Base-by-base conservation (phyloP, 495 filamentous ascomycete genomes). In the Platismatia glauca region DNA sequence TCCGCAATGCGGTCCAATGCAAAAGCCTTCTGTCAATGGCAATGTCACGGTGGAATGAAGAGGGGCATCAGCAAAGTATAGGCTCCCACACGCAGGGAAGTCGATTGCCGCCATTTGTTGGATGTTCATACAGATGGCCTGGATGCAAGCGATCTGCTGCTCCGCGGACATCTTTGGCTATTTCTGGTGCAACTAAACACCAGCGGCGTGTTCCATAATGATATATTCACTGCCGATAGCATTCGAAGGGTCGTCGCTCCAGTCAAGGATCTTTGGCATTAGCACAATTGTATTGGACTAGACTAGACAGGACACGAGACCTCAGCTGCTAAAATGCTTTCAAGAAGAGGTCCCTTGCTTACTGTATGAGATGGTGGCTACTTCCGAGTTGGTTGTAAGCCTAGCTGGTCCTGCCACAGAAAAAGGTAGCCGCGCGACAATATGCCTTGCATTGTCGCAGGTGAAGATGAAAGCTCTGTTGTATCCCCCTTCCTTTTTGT, bases 321-420 rank as follows among this genome's bases (percentile, higher is more conserved):
- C 60, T 24, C 35, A 64, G 61, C 66, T 34, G 34, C 58, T 55
- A 41, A 38, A 56, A 34, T 60, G 38, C 27, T n/a, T 52, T 46
- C 11, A 22, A 0, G 33, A 46, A 33, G 53, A 20, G 4, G 4
- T n/a, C 16, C 27, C 55, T 62, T 48, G 55, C 72, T 68, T 68
- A 79, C 76, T 53, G 58, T 79, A 79, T 63, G 60, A 68, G 53
- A 79, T 79, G 15, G 77, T 79, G 37, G 78, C 35, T 11, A 79
- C 77, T 69, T 79, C 76, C 11, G 77, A 79, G 56, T 72, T 71
- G 16, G 75, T 78, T 5, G 35, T 37, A 5, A 37, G 63, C 62
- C 62, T 69, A 34, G 70, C 44, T 16, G 73, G 74, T 24, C 75
- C 74, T 29, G 70, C 71, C 61, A 72, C 66, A 4, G 61, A 60